phyloP scores from a whole-genome alignment of 1,284 basidiomycete species.

The Tilletia caries region DNA sequence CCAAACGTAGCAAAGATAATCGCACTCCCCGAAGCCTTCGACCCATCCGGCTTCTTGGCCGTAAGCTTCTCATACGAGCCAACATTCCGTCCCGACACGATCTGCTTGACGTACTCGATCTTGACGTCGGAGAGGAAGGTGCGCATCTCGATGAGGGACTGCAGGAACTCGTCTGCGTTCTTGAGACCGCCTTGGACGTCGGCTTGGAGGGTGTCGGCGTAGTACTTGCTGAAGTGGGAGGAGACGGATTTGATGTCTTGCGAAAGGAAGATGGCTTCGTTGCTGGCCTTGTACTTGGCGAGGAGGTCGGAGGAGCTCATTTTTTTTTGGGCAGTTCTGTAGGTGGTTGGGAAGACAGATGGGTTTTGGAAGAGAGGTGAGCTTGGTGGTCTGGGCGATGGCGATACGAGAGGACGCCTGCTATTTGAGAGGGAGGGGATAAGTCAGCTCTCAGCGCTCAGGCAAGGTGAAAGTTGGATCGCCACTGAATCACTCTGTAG shows the following conservation, averaged over 20 bases:
- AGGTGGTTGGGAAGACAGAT: too few species aligned
- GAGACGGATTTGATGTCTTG: not conserved
- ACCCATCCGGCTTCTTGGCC: not conserved
- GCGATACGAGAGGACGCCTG: too few species aligned
- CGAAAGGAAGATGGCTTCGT: conserved; percentile 7
- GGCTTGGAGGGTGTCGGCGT: not conserved
- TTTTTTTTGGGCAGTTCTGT: not conserved
- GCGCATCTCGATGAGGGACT: conserved; percentile 5
- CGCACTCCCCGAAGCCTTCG: not conserved
- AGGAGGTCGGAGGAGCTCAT: conserved; percentile 3
- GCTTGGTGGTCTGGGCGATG: too few species aligned
- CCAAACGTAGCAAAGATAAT: not conserved
- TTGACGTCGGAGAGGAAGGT: not conserved
- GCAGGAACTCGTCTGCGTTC: not conserved
- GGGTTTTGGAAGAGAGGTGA: too few species aligned
- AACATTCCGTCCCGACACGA: not conserved
- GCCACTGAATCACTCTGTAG: too few species aligned
- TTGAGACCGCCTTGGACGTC: not conserved
- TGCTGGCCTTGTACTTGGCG: conserved; percentile 8
- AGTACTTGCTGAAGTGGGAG: conserved; percentile 8
- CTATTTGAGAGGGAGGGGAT: too few species aligned
- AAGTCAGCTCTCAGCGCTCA: too few species aligned
- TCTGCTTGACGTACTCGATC: conserved; percentile 6
- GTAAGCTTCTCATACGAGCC: conserved; percentile 9
- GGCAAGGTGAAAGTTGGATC: too few species aligned